These are phyloP conservation scores for Penicillium fuscoglaucum DNA, from an alignment of 2,329 filamentous ascomycete genomes.

Conservation along the genomic window DNA sequence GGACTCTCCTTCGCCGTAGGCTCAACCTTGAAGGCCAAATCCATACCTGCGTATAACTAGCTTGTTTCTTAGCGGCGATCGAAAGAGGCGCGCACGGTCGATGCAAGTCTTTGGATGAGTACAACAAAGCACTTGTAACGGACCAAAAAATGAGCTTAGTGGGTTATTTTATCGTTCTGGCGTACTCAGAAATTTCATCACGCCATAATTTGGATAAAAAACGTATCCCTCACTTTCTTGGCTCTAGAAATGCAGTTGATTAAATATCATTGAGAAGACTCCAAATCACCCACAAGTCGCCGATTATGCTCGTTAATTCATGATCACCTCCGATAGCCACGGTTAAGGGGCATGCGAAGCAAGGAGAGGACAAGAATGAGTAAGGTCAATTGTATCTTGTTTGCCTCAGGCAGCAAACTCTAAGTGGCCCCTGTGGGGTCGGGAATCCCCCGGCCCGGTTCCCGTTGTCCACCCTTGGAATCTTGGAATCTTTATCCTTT, in stretches of 20 bases:
- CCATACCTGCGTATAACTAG: background rate
- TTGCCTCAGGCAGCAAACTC: background rate
- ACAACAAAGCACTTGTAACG: background rate
- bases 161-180: background rate
- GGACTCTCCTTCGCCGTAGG: background rate
- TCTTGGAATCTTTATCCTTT: background rate
- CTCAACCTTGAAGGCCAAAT: background rate
- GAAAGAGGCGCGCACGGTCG: background rate
- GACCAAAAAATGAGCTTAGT: background rate
- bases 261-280: background rate
- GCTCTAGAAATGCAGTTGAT: background rate
- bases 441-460: background rate
- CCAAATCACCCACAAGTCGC: background rate
- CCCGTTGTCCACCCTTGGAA: background rate
- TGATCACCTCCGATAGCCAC: background rate
- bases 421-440: background rate
- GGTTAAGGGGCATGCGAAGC: background rate
- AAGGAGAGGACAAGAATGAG: background rate
- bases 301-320: background rate
- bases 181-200: background rate
- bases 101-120: too few relatives aligned
- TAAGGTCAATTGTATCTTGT: background rate
- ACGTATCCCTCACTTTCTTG: background rate
- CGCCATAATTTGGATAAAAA: background rate
- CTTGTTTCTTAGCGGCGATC: background rate